Conservation (phyloP, 345 rosid species). For the Heritiera littoralis region DNA sequence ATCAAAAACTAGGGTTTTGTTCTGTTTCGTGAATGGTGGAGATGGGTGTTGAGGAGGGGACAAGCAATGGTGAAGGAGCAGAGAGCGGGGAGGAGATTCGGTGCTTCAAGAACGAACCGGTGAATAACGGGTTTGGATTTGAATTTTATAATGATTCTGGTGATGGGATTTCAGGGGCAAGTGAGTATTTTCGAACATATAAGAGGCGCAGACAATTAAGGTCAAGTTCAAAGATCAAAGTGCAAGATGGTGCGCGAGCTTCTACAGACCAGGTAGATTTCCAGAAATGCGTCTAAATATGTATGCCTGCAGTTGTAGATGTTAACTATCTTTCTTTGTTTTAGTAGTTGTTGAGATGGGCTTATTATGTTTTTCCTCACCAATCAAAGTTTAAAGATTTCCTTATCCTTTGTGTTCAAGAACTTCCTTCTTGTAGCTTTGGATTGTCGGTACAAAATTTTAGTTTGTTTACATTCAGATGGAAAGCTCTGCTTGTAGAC, state of each 20-base stretch:
- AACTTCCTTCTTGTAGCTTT: background rate
- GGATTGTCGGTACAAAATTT: slow-evolving; percentile 2
- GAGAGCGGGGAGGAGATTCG: slow-evolving; percentile 29
- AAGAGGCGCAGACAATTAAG: slow-evolving; percentile 61
- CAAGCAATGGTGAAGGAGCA: slow-evolving; percentile 37
- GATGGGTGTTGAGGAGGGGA: slow-evolving; percentile 55
- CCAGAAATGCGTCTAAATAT: background rate
- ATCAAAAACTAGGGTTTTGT: slow-evolving; percentile 17
- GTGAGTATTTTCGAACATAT: slow-evolving; percentile 54
- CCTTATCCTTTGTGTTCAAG: background rate
- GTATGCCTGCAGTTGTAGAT: background rate
- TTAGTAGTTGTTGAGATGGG: slow-evolving; percentile 8
- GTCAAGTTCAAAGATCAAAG: slow-evolving; percentile 38
- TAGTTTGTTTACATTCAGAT: background rate
- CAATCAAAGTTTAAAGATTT: background rate
- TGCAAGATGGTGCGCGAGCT: slow-evolving; percentile 36
- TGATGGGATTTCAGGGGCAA: slow-evolving; percentile 42
- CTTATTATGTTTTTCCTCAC: background rate
- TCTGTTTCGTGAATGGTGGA: slow-evolving; percentile 17
- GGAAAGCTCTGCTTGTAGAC: background rate
- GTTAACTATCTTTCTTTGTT: slow-evolving; percentile 2
- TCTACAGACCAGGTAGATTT: slow-evolving; percentile 53
- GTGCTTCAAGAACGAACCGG: slow-evolving; percentile 36
- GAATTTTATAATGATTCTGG: slow-evolving; percentile 37
- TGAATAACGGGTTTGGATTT: slow-evolving; percentile 39